Conservation (phyloP, 306 rosid species). For the Hippophae rhamnoides region DNA sequence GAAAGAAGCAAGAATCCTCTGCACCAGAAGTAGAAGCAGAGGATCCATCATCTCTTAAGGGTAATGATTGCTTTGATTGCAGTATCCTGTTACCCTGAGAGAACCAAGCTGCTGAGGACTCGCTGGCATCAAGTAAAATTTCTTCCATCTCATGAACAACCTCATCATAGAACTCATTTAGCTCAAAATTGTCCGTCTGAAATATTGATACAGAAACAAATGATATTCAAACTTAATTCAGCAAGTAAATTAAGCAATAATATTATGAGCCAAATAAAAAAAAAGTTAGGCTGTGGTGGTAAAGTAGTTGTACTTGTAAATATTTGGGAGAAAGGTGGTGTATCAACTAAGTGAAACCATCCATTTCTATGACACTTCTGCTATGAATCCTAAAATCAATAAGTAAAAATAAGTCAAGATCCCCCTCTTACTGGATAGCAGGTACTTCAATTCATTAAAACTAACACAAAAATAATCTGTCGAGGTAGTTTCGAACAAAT, state of each 20-base stretch:
- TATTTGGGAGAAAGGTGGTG: no score
- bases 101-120: slow-evolving; percentile 56
- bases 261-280: background rate
- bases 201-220: slow-evolving; percentile 19
- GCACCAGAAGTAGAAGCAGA: slow-evolving; percentile 83
- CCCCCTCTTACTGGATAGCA: no score
- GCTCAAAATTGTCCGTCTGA: slow-evolving; percentile 66
- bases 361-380: no score
- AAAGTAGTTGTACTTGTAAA: no score
- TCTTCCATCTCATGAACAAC: slow-evolving; percentile 96
- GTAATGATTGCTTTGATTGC: slow-evolving; percentile 42
- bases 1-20: slow-evolving; percentile 36
- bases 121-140: slow-evolving; percentile 71
- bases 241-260: background rate
- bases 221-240: slow-evolving; percentile 1
- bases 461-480: no score
- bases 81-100: slow-evolving; percentile 38
- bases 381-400: no score
- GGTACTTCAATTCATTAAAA: no score
- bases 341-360: no score
- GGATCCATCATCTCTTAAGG: slow-evolving; percentile 76
- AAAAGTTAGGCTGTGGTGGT: no score
- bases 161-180: slow-evolving; percentile 66
- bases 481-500: no score
- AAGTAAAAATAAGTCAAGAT: no score